These are phyloP conservation scores for Daldinia vernicosa DNA, from an alignment of 495 filamentous ascomycete species.

Conservation along the genomic window DNA sequence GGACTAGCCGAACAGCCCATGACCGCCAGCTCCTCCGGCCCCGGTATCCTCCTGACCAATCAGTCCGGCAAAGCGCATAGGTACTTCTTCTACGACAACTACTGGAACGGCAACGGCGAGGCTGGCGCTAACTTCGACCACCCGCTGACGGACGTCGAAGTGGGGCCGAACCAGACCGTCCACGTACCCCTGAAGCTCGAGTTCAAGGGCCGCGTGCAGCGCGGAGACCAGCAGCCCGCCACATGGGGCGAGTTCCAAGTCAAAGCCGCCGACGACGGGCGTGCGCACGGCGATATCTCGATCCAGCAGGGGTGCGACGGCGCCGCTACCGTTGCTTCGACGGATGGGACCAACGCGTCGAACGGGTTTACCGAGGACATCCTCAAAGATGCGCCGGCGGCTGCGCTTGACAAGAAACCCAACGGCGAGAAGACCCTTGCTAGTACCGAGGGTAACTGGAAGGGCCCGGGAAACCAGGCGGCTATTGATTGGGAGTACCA, in stretches of 20 bases:
- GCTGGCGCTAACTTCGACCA: conserved; percentile 57
- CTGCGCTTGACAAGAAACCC: conserved; percentile 46
- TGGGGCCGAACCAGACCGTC: conserved; percentile 42
- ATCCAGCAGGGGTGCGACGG: conserved; percentile 57
- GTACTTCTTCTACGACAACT: conserved; percentile 55
- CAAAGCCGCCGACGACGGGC: conserved; percentile 49
- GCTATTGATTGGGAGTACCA: conserved; percentile 51
- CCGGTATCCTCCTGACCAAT: conserved; percentile 51
- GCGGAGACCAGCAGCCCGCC: conserved; percentile 49
- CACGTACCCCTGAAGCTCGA: conserved; percentile 44
- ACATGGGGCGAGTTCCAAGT: conserved; percentile 59
- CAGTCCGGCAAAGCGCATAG: conserved; percentile 41
- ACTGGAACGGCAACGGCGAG: conserved; percentile 55
- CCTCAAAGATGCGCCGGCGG: conserved; percentile 47
- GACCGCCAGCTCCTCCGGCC: conserved; percentile 22
- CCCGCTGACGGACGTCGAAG: conserved; percentile 47
- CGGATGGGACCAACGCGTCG: conserved; percentile 47
- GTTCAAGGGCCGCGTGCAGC: conserved; percentile 59
- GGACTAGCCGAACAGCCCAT: not conserved
- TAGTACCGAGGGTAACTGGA: conserved; percentile 56
- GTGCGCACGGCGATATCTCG: conserved; percentile 55
- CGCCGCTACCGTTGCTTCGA: conserved; percentile 51
- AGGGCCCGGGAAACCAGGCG: conserved; percentile 51
- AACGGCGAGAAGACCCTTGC: conserved; percentile 48
- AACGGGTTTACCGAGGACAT: conserved; percentile 52